phyloP scores from a whole-genome alignment of 768 basidiomycete genomes.

The Tephrocybe sp. region DNA sequence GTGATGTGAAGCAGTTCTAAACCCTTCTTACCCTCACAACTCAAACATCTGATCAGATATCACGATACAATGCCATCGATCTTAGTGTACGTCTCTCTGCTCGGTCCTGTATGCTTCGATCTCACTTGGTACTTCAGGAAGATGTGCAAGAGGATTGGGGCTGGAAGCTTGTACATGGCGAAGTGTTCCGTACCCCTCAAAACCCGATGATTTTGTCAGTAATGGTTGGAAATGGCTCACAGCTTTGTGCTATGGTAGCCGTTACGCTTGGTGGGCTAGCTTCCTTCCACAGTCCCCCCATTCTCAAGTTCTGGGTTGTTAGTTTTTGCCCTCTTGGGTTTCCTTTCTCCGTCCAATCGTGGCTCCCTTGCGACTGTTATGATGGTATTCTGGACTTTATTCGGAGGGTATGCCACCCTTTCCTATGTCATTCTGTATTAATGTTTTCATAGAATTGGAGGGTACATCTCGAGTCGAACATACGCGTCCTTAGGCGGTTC shows the following conservation, averaged over 20 bases:
- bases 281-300: not conserved
- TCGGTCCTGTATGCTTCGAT: not conserved
- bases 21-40: not conserved
- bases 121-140: slow-evolving; percentile 48
- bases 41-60: slow-evolving; percentile 52
- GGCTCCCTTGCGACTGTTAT: slow-evolving; percentile 93
- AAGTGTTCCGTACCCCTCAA: slow-evolving; percentile 87
- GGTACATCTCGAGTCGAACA: slow-evolving; percentile 83
- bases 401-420: slow-evolving; percentile 62
- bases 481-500: slow-evolving; percentile 81
- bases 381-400: slow-evolving; percentile 93
- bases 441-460: slow-evolving; percentile 61
- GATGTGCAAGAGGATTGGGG: slow-evolving; percentile 98
- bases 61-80: slow-evolving; percentile 94
- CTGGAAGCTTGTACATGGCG: slow-evolving; percentile 97
- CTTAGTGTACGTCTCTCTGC: slow-evolving; percentile 58
- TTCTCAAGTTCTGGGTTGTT: slow-evolving; percentile 8
- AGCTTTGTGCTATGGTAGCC: slow-evolving; percentile 81
- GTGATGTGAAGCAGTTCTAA: slow-evolving; percentile 62
- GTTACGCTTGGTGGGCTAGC: slow-evolving; percentile 73
- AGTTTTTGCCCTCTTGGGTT: slow-evolving; percentile 92
- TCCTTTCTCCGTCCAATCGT: slow-evolving; percentile 93
- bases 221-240: slow-evolving; percentile 88
- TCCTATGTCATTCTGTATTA: slow-evolving; percentile 6
- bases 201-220: slow-evolving; percentile 79